Conservation (phyloP, 164 flowering plant species). For the Houttuynia cordata region DNA sequence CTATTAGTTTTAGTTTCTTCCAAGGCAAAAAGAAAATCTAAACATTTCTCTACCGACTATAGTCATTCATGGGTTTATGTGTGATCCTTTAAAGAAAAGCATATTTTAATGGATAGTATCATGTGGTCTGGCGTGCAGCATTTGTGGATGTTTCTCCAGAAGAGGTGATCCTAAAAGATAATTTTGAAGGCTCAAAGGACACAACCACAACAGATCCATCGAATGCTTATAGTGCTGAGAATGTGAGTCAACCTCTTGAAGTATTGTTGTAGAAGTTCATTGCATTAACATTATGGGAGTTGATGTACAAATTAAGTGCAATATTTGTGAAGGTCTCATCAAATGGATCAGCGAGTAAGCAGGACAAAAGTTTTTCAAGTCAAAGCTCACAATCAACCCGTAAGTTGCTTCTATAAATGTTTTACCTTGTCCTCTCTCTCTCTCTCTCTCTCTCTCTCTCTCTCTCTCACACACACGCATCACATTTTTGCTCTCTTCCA, state of each 20-base stretch:
- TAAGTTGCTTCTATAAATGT: constrained; percentile 14
- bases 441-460: background rate
- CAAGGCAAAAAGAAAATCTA: too few relatives aligned
- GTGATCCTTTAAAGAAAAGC: background rate
- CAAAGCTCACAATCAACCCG: constrained; percentile 31
- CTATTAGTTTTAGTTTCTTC: background rate
- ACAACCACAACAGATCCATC: constrained; percentile 24
- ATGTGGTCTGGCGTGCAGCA: constrained; percentile 33
- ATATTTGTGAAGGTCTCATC: constrained; percentile 33
- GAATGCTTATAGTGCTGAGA: constrained; percentile 23
- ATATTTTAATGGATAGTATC: background rate
- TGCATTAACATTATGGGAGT: background rate
- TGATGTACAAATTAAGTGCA: background rate
- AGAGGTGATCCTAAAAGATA: constrained; percentile 36
- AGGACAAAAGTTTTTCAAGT: constrained; percentile 14
- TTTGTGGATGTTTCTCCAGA: constrained; percentile 89
- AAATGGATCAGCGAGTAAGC: constrained; percentile 55
- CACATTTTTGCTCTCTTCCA: too few relatives aligned
- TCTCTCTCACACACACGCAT: background rate
- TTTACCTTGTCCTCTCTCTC: background rate
- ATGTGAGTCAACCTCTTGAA: constrained; percentile 23
- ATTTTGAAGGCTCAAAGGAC: constrained; percentile 38
- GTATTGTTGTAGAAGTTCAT: background rate
- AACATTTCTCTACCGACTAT: too few relatives aligned
- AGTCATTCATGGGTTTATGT: too few relatives aligned